Evolutionary conservation across 2,329 filamentous ascomycete species (phyloP).

Genomic region (Diaporthe vaccinii): DNA sequence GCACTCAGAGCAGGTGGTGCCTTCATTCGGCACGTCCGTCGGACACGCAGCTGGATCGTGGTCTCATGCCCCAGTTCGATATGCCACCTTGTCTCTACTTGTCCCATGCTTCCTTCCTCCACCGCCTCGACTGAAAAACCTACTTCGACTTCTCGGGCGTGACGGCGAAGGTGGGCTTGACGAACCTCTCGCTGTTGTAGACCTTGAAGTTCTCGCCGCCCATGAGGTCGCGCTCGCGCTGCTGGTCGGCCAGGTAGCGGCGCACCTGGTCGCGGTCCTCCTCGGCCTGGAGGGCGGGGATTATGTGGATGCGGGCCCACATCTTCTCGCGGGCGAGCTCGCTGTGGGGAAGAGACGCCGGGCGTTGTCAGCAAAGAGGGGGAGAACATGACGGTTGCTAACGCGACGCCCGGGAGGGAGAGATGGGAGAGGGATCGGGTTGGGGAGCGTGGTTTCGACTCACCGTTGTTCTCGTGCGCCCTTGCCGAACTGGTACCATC

Average conservation of each 20-base stretch:
- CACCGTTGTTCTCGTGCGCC: conserved; percentile 95
- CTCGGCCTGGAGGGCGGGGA: conserved; percentile 93
- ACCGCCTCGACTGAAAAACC: conserved; percentile 46
- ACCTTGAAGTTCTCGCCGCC: conserved; percentile 82
- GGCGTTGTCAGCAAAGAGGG: conserved; percentile 20
- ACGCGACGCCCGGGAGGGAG: not conserved
- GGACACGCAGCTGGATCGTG: too few relatives aligned
- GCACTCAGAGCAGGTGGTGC: not conserved
- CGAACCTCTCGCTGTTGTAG: conserved; percentile 90
- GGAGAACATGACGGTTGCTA: not conserved
- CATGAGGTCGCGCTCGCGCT: conserved; percentile 89
- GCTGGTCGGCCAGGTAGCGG: conserved; percentile 86
- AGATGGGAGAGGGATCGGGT: not conserved
- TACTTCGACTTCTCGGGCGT: conserved; percentile 75
- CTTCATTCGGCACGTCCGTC: too few relatives aligned
- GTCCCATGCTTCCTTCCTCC: not conserved
- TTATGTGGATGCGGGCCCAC: conserved; percentile 96
- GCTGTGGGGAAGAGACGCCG: conserved; percentile 61
- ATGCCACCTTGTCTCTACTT: not conserved
- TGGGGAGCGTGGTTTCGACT: conserved; percentile 49
- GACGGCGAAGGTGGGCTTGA: conserved; percentile 83
- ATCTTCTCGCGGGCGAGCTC: conserved; percentile 97
- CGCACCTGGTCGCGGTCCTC: conserved; percentile 96
- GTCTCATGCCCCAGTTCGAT: not conserved
- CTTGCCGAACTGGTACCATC: conserved; percentile 87